phyloP scores from a whole-genome alignment of 768 basidiomycete genomes.

The Kwoniella mangroviensis region DNA sequence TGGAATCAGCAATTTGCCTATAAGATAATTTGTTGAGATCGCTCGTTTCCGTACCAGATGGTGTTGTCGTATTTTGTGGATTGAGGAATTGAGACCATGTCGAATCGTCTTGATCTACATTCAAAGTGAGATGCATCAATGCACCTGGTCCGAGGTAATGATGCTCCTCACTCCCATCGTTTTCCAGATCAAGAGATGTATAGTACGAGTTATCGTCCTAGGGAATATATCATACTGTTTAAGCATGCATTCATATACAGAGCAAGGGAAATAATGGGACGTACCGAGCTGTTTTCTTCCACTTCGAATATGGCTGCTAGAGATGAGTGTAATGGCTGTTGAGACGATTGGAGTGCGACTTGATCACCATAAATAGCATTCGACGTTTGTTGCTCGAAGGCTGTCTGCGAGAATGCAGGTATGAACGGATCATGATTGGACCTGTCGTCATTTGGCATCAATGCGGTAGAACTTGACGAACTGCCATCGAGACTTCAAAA shows the following conservation, averaged over 20 bases:
- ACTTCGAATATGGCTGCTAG: neutral
- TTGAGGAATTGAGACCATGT: neutral
- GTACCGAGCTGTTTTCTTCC: neutral
- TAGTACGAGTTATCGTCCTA: neutral
- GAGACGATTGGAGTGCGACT: neutral
- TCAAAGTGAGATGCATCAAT: neutral
- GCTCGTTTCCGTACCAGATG: neutral
- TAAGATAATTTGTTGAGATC: neutral
- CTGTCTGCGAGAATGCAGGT: neutral
- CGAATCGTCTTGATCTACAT: neutral
- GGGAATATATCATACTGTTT: too few relatives aligned
- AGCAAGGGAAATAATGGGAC: too few relatives aligned
- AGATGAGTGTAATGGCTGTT: neutral
- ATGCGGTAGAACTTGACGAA: neutral
- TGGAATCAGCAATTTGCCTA: neutral
- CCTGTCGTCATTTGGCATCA: neutral
- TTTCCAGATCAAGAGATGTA: neutral
- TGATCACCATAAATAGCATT: neutral
- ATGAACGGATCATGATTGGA: neutral
- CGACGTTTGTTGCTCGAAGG: neutral
- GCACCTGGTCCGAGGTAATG: neutral
- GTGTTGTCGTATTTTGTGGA: neutral
- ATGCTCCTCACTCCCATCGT: neutral
- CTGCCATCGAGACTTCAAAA: neutral
- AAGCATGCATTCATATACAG: too few relatives aligned